phyloP scores from a whole-genome alignment of 2,329 filamentous ascomycete genomes.

The Aureobasidium musti region DNA sequence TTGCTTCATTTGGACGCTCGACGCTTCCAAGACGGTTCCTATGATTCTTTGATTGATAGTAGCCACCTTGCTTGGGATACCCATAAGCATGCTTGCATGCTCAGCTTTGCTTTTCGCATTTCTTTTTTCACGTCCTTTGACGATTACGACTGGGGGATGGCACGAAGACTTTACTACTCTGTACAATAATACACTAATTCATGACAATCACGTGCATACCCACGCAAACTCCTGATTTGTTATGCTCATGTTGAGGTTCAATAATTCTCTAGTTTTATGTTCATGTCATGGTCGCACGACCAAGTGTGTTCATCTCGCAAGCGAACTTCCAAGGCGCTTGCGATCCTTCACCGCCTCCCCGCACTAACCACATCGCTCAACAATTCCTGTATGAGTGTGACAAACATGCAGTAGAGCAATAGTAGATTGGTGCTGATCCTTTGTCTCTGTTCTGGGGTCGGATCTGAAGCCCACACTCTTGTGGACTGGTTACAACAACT shows the following conservation, averaged over 20 bases:
- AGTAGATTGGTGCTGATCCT: background rate
- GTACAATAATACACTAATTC: conserved; percentile 28
- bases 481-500: background rate
- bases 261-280: background rate
- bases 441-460: background rate
- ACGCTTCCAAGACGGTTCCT: background rate
- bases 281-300: background rate
- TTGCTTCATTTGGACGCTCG: background rate
- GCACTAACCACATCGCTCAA: conserved; percentile 14
- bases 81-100: conserved; percentile 12
- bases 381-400: conserved; percentile 13
- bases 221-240: background rate
- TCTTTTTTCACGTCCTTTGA: conserved; percentile 16
- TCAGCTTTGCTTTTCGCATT: background rate
- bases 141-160: conserved; percentile 21
- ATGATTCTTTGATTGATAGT: background rate
- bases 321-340: conserved; percentile 28
- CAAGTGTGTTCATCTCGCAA: conserved; percentile 15
- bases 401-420: background rate
- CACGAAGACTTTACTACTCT: conserved; percentile 8
- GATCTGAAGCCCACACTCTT: background rate
- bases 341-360: conserved; percentile 25
- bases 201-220: background rate
- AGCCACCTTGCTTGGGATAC: conserved; percentile 15
- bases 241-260: background rate